Conservation (phyloP, 2,329 filamentous ascomycete genomes). For the Neopestalotiopsis sp. region DNA sequence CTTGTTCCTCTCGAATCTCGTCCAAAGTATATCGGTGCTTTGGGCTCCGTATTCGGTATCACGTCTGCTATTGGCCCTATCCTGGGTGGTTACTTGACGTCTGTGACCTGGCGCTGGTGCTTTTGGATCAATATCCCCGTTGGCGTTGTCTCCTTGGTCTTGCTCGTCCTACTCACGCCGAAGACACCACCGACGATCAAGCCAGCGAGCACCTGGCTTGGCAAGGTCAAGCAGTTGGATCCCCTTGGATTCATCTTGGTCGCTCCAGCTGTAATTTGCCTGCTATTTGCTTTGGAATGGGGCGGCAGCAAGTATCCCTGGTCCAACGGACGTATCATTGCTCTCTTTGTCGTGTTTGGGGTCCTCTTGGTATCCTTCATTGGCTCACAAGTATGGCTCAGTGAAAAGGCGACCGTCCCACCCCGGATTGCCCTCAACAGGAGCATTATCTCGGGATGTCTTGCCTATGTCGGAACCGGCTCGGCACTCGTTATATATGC, state of each 20-base stretch:
- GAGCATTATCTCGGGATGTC: not conserved
- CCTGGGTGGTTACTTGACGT: not conserved
- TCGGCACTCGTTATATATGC: conserved; percentile 1
- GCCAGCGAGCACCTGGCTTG: not conserved
- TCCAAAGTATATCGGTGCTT: conserved; percentile 13
- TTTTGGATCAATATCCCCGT: conserved; percentile 16
- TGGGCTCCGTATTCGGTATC: conserved; percentile 10
- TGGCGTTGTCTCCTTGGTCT: not conserved
- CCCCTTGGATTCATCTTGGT: not conserved
- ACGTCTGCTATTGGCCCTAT: conserved; percentile 10
- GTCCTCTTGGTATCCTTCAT: not conserved
- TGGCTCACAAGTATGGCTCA: not conserved
- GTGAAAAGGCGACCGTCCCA: conserved; percentile 7
- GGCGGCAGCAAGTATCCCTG: conserved; percentile 10
- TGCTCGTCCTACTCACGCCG: not conserved
- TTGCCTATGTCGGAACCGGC: conserved; percentile 3
- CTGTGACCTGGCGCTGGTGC: conserved; percentile 13
- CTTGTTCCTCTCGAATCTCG: conserved; percentile 20
- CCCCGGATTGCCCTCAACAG: not conserved
- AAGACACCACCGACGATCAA: not conserved
- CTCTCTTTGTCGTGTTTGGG: conserved; percentile 1
- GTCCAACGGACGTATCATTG: conserved; percentile 5
- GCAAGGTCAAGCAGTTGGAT: conserved; percentile 4
- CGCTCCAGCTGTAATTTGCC: not conserved
- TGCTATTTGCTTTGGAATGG: conserved; percentile 11